These are phyloP conservation scores for Neurospora sp. DNA, from an alignment of 495 filamentous ascomycete genomes.

Conservation along the genomic window DNA sequence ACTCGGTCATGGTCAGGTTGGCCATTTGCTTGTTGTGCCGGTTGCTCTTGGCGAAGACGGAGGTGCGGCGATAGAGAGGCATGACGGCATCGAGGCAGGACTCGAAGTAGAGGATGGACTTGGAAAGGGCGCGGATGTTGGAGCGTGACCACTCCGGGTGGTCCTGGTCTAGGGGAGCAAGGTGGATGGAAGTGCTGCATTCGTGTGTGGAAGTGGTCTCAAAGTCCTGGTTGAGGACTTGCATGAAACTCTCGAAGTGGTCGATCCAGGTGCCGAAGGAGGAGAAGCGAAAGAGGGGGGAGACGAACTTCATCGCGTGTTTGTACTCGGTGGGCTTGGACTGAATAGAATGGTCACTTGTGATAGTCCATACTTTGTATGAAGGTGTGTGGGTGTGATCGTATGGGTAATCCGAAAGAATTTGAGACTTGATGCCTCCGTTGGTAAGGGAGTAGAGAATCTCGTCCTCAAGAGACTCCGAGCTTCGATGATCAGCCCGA, in stretches of 20 bases:
- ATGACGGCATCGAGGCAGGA: constrained; percentile 20
- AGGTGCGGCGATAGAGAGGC: constrained; percentile 14
- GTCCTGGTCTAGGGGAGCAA: constrained; percentile 14
- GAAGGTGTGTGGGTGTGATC: neutral
- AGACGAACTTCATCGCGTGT: constrained; percentile 19
- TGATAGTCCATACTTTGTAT: constrained; percentile 15
- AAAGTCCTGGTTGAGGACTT: constrained; percentile 15
- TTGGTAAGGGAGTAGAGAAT: constrained; percentile 9
- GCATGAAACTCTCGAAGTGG: constrained; percentile 8
- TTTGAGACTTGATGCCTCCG: constrained; percentile 10
- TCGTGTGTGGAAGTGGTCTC: constrained; percentile 17
- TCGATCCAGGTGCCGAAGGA: constrained; percentile 8
- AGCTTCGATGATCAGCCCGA: constrained; percentile 9
- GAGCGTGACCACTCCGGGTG: neutral
- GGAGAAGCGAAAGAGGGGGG: constrained; percentile 18
- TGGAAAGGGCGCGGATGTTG: constrained; percentile 11
- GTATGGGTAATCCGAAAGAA: neutral
- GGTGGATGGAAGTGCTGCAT: constrained; percentile 19
- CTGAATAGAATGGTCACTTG: constrained; percentile 11
- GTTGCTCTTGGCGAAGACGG: constrained; percentile 23
- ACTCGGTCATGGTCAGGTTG: constrained; percentile 3
- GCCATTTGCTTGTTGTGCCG: constrained; percentile 15
- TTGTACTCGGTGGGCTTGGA: constrained; percentile 11
- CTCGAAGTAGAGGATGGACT: constrained; percentile 21
- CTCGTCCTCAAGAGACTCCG: constrained; percentile 11